Evolutionary conservation across 169 alveolate genomes (phyloP).

Genomic region (Miamiensis avidus): DNA sequence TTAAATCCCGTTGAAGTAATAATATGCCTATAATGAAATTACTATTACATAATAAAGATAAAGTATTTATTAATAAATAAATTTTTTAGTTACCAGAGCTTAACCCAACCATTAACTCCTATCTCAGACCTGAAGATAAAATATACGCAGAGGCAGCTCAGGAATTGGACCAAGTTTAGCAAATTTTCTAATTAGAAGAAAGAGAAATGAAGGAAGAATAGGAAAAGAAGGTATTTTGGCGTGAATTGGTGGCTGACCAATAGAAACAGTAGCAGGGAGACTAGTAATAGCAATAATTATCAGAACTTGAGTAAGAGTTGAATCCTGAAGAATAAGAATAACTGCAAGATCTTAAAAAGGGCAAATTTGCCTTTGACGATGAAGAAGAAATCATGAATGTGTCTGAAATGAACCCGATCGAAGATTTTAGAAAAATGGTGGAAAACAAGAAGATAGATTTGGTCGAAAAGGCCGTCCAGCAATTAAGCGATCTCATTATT

Average conservation of each 20-base stretch:
- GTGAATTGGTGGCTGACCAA: conserved; percentile 53
- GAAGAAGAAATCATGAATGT: conserved; percentile 44
- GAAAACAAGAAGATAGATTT: conserved; percentile 77
- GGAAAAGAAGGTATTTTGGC: conserved; percentile 70
- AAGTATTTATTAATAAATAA: no score
- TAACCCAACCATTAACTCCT: conserved; percentile 63
- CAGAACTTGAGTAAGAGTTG: conserved; percentile 59
- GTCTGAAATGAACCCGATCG: conserved; percentile 71
- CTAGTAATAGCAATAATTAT: conserved; percentile 37
- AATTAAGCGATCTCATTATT: conserved; percentile 65
- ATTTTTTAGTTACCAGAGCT: conserved; percentile 64
- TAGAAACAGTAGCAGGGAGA: conserved; percentile 38
- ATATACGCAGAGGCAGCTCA: conserved; percentile 61
- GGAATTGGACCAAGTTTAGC: conserved; percentile 58
- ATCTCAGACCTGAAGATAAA: conserved; percentile 78
- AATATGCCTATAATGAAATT: no score
- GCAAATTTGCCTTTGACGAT: conserved; percentile 39
- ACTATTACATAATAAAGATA: no score
- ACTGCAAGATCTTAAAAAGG: conserved; percentile 32
- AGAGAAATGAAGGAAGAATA: conserved; percentile 65
- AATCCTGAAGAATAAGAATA: conserved; percentile 53
- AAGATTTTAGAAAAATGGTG: conserved; percentile 82
- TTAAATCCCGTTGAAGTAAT: no score
- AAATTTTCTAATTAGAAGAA: conserved; percentile 66
- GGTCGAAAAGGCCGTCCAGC: conserved; percentile 71